Evolutionary conservation across 805 yeast genomes (phyloP), one percentile per base, ranked within the genome.

Genomic region (Saccharomycopsis capsularis): DNA sequence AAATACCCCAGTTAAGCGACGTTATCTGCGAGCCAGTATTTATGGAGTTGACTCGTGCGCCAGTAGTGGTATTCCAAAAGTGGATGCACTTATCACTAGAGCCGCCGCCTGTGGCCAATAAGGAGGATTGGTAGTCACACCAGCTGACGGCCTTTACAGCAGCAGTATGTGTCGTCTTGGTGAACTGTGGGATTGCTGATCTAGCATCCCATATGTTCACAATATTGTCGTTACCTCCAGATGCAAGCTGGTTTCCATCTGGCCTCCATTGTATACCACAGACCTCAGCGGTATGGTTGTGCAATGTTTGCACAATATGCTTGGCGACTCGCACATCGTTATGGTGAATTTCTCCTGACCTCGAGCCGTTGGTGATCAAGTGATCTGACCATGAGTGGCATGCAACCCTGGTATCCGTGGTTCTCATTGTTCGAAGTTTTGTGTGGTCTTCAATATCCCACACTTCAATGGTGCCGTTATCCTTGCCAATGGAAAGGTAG

Each of bases 91-190:
- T 83, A 66, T 93, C 97, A 29, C 85, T 76, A 11, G 95, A 83
- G 15, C 99, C 99, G 46, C 99, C 99, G 4, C 98, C 99, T 2
- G 96, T 84, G n/a, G 97, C 97, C 46, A 91, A 71, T 47, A 90
- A 66, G 52, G 85, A 82, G 27, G 68, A 69, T 57, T 87, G 91
- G 63, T 83, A 83, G 1, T 98, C 98, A 61, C 95, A 85, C 96
- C 97, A 91, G 6, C 91, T 81, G 43, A 93, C 64, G 1, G 98
- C 97, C 66, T 93, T 93, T 3, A 91, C 96, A 0, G 98, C 98
- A 0, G 98, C 96, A 27, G 78, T 82, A 66, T 91, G 99, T 47
- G 79, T 78, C 16, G 82, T 76, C 62, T 89, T 86, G 13, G 82
- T 71, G 63, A 82, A 86, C 54, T 80, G 75, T 2, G 98, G 96